A percentile compares a stretch with the other conserved stretches of the same genome.
These are phyloP conservation scores for Nannizziopsis barbatae DNA, from an alignment of 2,329 filamentous ascomycete genomes.

Conservation along the genomic window DNA sequence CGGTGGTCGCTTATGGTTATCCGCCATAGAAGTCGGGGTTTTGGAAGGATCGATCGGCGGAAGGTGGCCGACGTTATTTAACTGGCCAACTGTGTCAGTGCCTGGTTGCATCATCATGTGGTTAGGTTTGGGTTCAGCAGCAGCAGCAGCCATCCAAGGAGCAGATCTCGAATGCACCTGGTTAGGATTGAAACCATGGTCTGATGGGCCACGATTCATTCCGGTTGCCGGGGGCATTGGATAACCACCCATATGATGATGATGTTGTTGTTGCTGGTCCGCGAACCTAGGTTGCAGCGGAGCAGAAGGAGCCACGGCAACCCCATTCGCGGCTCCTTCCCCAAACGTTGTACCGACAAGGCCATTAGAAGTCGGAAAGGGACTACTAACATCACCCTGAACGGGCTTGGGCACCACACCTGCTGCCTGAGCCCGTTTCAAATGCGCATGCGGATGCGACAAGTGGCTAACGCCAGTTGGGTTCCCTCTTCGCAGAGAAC, in stretches of 20 bases:
- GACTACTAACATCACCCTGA: conserved; percentile 37
- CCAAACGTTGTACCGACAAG: conserved; percentile 34
- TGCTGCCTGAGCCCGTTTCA: conserved; percentile 56
- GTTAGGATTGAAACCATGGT: conserved; percentile 27
- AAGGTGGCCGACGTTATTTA: conserved; percentile 35
- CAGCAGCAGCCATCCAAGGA: conserved; percentile 36
- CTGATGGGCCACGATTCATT: conserved; percentile 31
- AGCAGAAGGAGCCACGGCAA: conserved; percentile 27
- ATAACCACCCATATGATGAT: conserved; percentile 35
- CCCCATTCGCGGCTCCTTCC: conserved; percentile 35
- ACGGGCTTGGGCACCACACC: conserved; percentile 33
- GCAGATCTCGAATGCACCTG: conserved; percentile 32
- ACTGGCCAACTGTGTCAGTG: conserved; percentile 32
- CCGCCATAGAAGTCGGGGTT: conserved; percentile 25
- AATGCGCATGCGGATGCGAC: conserved; percentile 79
- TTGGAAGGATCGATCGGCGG: conserved; percentile 35
- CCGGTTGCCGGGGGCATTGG: conserved; percentile 33
- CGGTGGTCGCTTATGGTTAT: conserved; percentile 36
- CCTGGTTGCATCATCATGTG: conserved; percentile 33
- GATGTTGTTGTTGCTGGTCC: no score
- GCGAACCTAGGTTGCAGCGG: conserved; percentile 30
- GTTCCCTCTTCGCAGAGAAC: conserved; percentile 89
- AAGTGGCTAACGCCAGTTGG: conserved; percentile 89
- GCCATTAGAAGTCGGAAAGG: conserved; percentile 35
- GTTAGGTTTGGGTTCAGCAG: conserved; percentile 36